Evolutionary conservation across 345 rosid species (phyloP).

Genomic region (Linum tenue): DNA sequence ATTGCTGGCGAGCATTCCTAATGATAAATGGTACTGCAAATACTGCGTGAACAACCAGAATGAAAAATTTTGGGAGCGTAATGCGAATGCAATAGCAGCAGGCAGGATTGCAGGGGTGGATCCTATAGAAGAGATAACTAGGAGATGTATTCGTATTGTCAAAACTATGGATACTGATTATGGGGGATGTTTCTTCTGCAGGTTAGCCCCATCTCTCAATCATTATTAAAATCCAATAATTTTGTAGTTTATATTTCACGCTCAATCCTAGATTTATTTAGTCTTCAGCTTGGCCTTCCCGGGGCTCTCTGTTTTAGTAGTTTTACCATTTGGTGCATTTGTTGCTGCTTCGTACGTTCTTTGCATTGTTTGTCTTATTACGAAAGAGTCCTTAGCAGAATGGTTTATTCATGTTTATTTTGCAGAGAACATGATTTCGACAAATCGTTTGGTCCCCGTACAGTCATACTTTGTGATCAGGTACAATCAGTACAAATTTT

Average conservation of each 20-base stretch:
- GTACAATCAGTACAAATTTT: slow-evolving; percentile 22
- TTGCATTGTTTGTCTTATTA: too few species aligned
- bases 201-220: slow-evolving; percentile 28
- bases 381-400: background rate
- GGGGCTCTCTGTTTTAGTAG: too few species aligned
- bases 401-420: background rate
- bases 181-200: slow-evolving; percentile 91
- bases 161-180: slow-evolving; percentile 46
- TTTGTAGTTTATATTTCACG: background rate
- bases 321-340: background rate
- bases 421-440: slow-evolving; percentile 70
- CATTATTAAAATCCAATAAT: too few species aligned
- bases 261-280: too few species aligned
- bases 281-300: background rate
- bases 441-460: slow-evolving; percentile 64
- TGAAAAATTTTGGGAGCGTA: slow-evolving; percentile 61
- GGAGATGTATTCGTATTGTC: slow-evolving; percentile 81
- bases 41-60: slow-evolving; percentile 53
- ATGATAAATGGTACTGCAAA: slow-evolving; percentile 75
- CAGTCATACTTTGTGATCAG: slow-evolving; percentile 92
- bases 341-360: background rate
- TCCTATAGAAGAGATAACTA: slow-evolving; percentile 73
- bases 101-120: slow-evolving; percentile 88
- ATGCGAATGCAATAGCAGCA: slow-evolving; percentile 80
- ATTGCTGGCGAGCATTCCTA: slow-evolving; percentile 44